Base-by-base conservation (phyloP, 257 asterid genomes). In the Eustoma russellianum region DNA sequence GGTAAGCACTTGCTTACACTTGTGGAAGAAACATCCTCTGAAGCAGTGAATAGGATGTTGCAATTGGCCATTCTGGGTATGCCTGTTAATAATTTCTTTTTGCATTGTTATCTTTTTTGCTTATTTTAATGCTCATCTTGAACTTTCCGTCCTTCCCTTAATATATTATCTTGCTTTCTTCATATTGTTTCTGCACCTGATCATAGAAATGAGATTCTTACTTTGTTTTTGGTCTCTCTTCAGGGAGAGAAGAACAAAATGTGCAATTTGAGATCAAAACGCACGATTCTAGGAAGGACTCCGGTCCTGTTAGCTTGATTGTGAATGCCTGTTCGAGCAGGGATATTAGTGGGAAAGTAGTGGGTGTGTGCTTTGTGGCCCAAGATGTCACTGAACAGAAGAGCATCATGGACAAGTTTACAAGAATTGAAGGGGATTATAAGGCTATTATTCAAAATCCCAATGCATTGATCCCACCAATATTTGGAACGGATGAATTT, bases 301-400 rank as follows among this genome's bases (percentile, higher is more conserved):
- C 79, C 2, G 82, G 87, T 58, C 94, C 96, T 13, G 69, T 91
- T 62, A 84, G 80, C 75, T 68, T 91, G 68, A 61, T 91, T 40
- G 96, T 84, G 44, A 91, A 91, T 55, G 95, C 98, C 30, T 91
- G 98, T 66, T 81, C 95, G 1, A 91, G 98, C 83, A 74, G 88
- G 68, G 98, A 91, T 56, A 77, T 87, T 12, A 69, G 72, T 62
- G 98, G 84, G 50, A 88, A 60, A 17, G 93, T 84, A 7, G 93
- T 84, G 7, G 98, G 98, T n/a, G 92, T 87, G 38, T 91, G 98
- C 67, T 91, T 87, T 51, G 79, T 91, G 9, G 97, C 97, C 14
- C 96, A 87, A 64, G 98, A 91, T 65, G 72, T 91, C 67, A 91
- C 98, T 2, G 78, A 72, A 53, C 95, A 91, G 73, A 87, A 87